Evolutionary conservation across 495 filamentous ascomycete genomes (phyloP), one percentile per base, ranked within the genome.

Genomic region (Talaromyces proteolyticus): DNA sequence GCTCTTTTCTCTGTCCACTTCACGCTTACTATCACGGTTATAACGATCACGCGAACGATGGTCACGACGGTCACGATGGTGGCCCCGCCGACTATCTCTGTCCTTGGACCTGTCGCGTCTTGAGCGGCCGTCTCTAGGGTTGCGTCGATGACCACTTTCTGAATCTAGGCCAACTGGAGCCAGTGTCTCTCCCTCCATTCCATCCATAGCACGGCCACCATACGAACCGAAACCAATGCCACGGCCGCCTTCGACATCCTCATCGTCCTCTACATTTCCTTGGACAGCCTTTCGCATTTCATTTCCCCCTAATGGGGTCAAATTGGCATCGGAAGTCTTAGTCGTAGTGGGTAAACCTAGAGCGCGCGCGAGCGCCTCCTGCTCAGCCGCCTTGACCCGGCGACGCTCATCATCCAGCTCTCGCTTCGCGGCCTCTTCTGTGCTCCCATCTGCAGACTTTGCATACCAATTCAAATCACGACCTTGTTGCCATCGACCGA

Each of bases 401-500:
- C 84, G 76, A 25, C 42, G 42, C 62, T 94, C 89, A 56, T 94
- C 92, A 52, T 80, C 82, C 16, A 86, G 84, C 57, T 88, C 79
- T 48, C 83, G 72, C 10, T 67, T 77, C 18, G 70, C 71, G 43
- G 70, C 73, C 52, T 88, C 80, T 43, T 85, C 82, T 17, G 84
- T 77, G n/a, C 64, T 61, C 5, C 66, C 59, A 4, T 59, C 67
- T 18, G 89, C 80, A 12, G 71, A 74, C 62, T 88, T 92, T 3
- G 91, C 82, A 56, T 97, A 97, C 93, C 93, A 97, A 37, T 63
- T 74, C 5, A 96, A 72, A 56, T 98, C 92, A 49, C 79, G 80
- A n/a, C 81, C 81, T 55, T 93, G 87, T 57, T 95, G 91, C 93
- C 94, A 98, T 44, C 93, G 88, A 10, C 93, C 93, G 10, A 97